Conservation (phyloP, 495 filamentous ascomycete species). For the Trichoderma asperelloides region DNA sequence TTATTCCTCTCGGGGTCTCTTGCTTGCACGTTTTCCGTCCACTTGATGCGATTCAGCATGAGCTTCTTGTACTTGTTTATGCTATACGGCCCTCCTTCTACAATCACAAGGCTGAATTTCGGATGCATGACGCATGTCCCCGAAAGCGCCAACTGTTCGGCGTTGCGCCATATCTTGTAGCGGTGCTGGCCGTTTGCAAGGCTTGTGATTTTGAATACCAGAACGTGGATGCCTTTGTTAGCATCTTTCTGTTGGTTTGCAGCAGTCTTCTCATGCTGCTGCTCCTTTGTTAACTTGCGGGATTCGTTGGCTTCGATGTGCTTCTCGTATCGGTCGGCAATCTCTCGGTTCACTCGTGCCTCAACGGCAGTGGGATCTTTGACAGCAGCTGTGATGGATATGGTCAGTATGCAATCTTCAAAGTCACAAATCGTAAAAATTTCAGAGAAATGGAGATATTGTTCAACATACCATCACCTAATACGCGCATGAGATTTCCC, state of each 20-base stretch:
- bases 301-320: conserved; percentile 77
- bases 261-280: conserved; percentile 76
- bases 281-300: conserved; percentile 83
- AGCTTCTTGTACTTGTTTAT: conserved; percentile 74
- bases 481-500: conserved; percentile 89
- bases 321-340: conserved; percentile 68
- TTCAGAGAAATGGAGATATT: no score
- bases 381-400: conserved; percentile 52
- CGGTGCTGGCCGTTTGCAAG: conserved; percentile 85
- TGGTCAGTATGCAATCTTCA: background rate
- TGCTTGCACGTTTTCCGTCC: conserved; percentile 79
- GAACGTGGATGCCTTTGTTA: conserved; percentile 68
- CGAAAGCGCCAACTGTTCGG: conserved; percentile 75
- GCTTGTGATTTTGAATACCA: conserved; percentile 81
- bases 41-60: conserved; percentile 87
- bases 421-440: background rate
- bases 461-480: conserved; percentile 56
- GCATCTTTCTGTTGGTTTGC: conserved; percentile 81
- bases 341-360: conserved; percentile 82
- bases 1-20: conserved; percentile 39
- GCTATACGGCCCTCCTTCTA: conserved; percentile 78
- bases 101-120: conserved; percentile 76
- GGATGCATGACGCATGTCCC: conserved; percentile 87
- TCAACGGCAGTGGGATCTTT: conserved; percentile 97
- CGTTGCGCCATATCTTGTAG: conserved; percentile 86